Conservation (phyloP, 2,329 filamentous ascomycete species). For the Colletotrichum incanum region DNA sequence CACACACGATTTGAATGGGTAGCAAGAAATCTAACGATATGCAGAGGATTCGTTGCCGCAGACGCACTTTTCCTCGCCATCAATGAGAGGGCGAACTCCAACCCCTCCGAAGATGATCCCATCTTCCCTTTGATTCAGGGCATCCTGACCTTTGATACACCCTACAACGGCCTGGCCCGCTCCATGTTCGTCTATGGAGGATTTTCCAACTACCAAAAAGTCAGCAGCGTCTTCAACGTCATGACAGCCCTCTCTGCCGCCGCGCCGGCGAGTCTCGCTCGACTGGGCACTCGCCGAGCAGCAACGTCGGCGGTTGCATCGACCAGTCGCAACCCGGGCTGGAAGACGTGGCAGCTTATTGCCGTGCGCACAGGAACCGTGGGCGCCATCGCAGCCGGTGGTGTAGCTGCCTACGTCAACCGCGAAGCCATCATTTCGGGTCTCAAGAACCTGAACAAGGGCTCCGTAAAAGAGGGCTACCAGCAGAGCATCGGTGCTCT, state of each 20-base stretch:
- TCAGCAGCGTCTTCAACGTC: slow-evolving; percentile 70
- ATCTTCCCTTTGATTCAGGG: slow-evolving; percentile 88
- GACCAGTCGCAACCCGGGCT: slow-evolving; percentile 55
- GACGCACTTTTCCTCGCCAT: slow-evolving; percentile 83
- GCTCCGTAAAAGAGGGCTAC: slow-evolving; percentile 64
- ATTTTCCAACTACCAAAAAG: slow-evolving; percentile 72
- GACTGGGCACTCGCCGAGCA: slow-evolving; percentile 55
- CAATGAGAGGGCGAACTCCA: slow-evolving; percentile 70
- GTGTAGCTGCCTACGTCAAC: slow-evolving; percentile 86
- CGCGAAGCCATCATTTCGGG: slow-evolving; percentile 75
- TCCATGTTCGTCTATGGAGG: slow-evolving; percentile 75
- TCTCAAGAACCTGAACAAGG: slow-evolving; percentile 64
- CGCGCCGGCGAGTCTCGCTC: slow-evolving; percentile 61
- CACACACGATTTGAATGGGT: accelerated
- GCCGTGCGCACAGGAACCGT: slow-evolving; percentile 88
- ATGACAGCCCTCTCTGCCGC: slow-evolving; percentile 68
- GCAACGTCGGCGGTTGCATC: slow-evolving; percentile 45
- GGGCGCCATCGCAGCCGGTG: slow-evolving; percentile 84
- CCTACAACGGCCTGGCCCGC: slow-evolving; percentile 78
- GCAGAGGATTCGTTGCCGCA: slow-evolving; percentile 83
- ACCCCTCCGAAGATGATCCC: slow-evolving; percentile 55
- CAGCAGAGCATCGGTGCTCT: slow-evolving; percentile 65
- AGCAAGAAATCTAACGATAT: slow-evolving; percentile 27
- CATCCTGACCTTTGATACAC: slow-evolving; percentile 87
- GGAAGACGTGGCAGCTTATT: slow-evolving; percentile 73